Percentiles rank a stretch among this genome's conserved stretches.
Evolutionary conservation across 129 eudicot species (phyloP).

Genomic region (Glebionis coronaria): DNA sequence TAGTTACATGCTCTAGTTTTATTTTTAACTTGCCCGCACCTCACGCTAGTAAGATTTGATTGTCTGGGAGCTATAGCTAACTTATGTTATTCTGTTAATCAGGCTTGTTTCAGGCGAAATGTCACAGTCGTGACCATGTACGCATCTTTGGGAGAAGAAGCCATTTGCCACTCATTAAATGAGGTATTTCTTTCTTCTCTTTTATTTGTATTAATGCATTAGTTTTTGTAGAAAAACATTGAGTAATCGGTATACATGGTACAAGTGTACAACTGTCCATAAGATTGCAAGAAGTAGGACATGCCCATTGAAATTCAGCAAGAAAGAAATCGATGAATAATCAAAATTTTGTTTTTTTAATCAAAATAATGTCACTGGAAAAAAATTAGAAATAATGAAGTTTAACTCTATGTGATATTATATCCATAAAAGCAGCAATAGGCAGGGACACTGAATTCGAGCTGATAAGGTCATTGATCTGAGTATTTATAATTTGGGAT

Average conservation of each 20-base stretch:
- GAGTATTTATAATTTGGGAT: too few species aligned
- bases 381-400: background rate
- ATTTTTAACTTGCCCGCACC: background rate
- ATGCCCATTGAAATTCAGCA: background rate
- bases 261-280: background rate
- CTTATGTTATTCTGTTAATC: constrained; percentile 27
- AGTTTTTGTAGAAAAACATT: background rate
- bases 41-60: constrained; percentile 1
- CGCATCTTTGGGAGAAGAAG: constrained; percentile 97
- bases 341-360: too few species aligned
- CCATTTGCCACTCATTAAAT: constrained; percentile 81
- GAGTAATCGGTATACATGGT: background rate
- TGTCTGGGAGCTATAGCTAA: constrained; percentile 13
- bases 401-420: background rate
- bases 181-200: constrained; percentile 49
- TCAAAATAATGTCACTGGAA: background rate
- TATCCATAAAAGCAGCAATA: background rate
- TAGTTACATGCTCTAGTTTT: background rate
- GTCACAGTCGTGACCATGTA: constrained; percentile 91
- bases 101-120: constrained; percentile 97
- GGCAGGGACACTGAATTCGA: background rate
- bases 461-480: too few species aligned
- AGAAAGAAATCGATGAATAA: too few species aligned
- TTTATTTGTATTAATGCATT: background rate
- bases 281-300: constrained; percentile 4